phyloP scores from a whole-genome alignment of 2,329 filamentous ascomycete species.

The Pleurostoma richardsiae region DNA sequence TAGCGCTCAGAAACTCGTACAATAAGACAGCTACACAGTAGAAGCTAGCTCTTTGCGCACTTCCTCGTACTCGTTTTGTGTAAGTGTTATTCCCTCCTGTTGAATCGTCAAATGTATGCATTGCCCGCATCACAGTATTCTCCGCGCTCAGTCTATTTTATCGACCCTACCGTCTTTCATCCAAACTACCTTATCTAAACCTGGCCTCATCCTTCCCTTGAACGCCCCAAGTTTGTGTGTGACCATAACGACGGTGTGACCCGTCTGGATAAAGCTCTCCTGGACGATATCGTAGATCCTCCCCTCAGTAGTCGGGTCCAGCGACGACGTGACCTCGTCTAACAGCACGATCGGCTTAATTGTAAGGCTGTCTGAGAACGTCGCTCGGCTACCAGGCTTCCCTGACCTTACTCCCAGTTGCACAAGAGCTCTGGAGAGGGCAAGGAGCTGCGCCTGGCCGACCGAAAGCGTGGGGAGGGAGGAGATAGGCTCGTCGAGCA shows the following conservation, averaged over 20 bases:
- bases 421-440: slow-evolving; percentile 33
- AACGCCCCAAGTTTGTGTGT: slow-evolving; percentile 13
- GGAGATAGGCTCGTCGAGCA: slow-evolving; percentile 21
- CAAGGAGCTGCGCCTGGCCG: slow-evolving; percentile 40
- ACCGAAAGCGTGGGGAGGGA: slow-evolving; percentile 11
- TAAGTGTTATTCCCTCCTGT: too few species aligned
- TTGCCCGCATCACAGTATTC: background rate
- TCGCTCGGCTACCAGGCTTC: background rate
- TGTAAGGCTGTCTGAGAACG: background rate
- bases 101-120: too few species aligned
- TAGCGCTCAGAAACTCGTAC: too few species aligned
- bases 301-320: slow-evolving; percentile 12
- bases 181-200: slow-evolving; percentile 9
- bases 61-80: too few species aligned
- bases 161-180: slow-evolving; percentile 12
- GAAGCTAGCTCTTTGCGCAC: too few species aligned
- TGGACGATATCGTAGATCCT: slow-evolving; percentile 10
- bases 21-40: too few species aligned
- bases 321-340: slow-evolving; percentile 25
- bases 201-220: background rate
- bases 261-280: slow-evolving; percentile 9
- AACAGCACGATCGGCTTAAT: slow-evolving; percentile 24
- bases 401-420: slow-evolving; percentile 13
- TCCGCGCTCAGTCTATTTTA: background rate
- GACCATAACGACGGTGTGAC: slow-evolving; percentile 16